A percentile compares a stretch with the other conserved stretches of the same genome.
phyloP scores from a whole-genome alignment of 2,329 filamentous ascomycete species.

The Lecanicillium sp. region DNA sequence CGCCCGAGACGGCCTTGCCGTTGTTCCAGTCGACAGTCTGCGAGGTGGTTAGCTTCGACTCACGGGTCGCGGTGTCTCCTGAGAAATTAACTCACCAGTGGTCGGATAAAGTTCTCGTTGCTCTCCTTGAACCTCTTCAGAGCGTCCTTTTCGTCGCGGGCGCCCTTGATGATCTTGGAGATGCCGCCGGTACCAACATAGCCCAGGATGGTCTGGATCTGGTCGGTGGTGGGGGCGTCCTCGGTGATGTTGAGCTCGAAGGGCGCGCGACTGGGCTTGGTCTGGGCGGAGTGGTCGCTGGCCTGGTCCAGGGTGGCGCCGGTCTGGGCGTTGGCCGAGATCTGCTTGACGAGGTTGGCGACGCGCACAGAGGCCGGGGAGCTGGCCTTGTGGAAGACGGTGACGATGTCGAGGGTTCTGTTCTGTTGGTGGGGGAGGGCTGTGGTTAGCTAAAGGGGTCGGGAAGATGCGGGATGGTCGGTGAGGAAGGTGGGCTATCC shows the following conservation, averaged over 20 bases:
- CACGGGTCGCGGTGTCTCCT: not conserved
- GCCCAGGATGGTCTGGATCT: slow-evolving; percentile 76
- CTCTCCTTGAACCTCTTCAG: slow-evolving; percentile 70
- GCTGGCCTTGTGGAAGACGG: slow-evolving; percentile 86
- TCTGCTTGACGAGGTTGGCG: slow-evolving; percentile 72
- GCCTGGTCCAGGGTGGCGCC: slow-evolving; percentile 70
- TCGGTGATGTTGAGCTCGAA: slow-evolving; percentile 88
- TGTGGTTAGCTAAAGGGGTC: not conserved
- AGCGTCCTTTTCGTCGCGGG: slow-evolving; percentile 68
- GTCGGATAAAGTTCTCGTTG: slow-evolving; percentile 62
- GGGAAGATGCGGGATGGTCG: not conserved
- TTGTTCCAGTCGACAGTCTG: slow-evolving; percentile 88
- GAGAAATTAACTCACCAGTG: slow-evolving; percentile 56
- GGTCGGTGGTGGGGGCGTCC: slow-evolving; percentile 70
- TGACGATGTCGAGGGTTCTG: slow-evolving; percentile 84
- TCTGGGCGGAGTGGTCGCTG: slow-evolving; percentile 57
- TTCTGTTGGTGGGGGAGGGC: slow-evolving; percentile 40
- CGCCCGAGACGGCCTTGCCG: slow-evolving; percentile 71
- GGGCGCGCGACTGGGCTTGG: slow-evolving; percentile 48
- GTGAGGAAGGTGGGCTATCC: not conserved
- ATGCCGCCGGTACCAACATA: slow-evolving; percentile 65
- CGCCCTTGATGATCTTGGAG: slow-evolving; percentile 62
- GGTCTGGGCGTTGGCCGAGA: slow-evolving; percentile 61
- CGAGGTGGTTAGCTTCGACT: slow-evolving; percentile 9
- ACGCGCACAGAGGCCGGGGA: slow-evolving; percentile 67